Conservation (phyloP, 2,329 filamentous ascomycete species). For the Amauroascus niger region DNA sequence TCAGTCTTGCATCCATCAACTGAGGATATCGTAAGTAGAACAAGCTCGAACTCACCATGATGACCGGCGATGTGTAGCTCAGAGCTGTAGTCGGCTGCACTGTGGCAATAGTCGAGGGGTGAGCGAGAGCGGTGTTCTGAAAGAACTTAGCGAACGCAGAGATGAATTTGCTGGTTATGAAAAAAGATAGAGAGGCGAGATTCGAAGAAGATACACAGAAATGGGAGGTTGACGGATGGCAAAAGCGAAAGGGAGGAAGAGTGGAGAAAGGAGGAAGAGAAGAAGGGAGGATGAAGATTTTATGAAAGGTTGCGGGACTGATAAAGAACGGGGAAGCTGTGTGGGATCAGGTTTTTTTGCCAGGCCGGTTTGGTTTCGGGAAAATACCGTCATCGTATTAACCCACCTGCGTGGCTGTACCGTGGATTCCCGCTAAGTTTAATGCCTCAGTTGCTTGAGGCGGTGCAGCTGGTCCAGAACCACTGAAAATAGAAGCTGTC, state of each 20-base stretch:
- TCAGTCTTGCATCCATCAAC: neutral
- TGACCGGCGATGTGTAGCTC: conserved; percentile 2
- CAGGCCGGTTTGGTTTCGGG: neutral
- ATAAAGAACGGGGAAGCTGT: conserved; percentile 8
- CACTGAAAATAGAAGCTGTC: neutral
- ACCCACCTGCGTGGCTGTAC: neutral
- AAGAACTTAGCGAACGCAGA: conserved; percentile 3
- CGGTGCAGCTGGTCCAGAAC: neutral
- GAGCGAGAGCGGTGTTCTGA: neutral
- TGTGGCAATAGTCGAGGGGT: conserved; percentile 3
- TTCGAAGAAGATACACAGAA: neutral
- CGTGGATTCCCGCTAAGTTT: neutral
- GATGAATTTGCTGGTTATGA: conserved; percentile 5
- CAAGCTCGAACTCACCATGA: conserved; percentile 7
- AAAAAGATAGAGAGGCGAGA: conserved; percentile 6
- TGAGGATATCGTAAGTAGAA: conserved; percentile 4
- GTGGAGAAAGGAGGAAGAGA: neutral
- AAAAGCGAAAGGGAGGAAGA: neutral
- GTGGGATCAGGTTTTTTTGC: conserved; percentile 6
- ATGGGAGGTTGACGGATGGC: neutral
- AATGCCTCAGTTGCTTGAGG: conserved; percentile 6
- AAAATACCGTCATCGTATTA: conserved; percentile 6
- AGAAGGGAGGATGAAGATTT: conserved; percentile 8
- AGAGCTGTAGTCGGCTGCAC: neutral
- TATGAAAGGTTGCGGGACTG: neutral